Evolutionary conservation across 768 basidiomycete species (phyloP), one percentile per base, ranked within the genome.

Genomic region (Nidularia pulvinata): DNA sequence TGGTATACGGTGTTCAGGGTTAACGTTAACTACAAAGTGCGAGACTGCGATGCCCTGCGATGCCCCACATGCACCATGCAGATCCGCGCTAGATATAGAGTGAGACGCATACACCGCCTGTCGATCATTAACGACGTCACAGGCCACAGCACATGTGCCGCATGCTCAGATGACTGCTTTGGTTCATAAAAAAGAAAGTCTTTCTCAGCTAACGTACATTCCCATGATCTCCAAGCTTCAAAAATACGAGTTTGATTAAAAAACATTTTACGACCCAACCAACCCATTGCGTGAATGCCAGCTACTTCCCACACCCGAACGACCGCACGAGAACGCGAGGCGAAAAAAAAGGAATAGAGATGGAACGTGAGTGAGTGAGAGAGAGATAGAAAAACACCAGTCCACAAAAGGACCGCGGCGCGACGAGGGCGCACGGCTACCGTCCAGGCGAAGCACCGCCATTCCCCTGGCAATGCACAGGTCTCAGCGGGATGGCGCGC

Each of bases 161-260:
- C 45, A 46, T 25, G 10, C 39, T 42, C 39, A 42, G 39, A 42
- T 42, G 39, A 42, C 39, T 16, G 16, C 11, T 16, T 42, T 11
- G 39, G 16, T 42, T n/a, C 22, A 46, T 30, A 46, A n/a, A 46
- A n/a, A n/a, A n/a, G 10, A 22, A n/a, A 46, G 16, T 46, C 39
- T 46, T 32, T 46, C 36, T 46, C 44, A 35, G n/a, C 43, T 52
- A 49, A 43, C 48, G 53, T 43, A 54, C 33, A 54, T 49, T 32
- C 33, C 48, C 11, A n/a, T 25, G 6, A 30, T 22, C 25, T 46
- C 3, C 13, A n/a, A 46, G 10, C n/a, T 46, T 46, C 45, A 2
- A 14, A 14, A 46, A 30, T 42, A 46, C 45, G 45, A 46, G 45
- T 46, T 25, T 46, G 45, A 46, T 46, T 46, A 46, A 25, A 25